Base-by-base conservation (phyloP, 495 filamentous ascomycete genomes). In the Hypoxylon subgilvum region DNA sequence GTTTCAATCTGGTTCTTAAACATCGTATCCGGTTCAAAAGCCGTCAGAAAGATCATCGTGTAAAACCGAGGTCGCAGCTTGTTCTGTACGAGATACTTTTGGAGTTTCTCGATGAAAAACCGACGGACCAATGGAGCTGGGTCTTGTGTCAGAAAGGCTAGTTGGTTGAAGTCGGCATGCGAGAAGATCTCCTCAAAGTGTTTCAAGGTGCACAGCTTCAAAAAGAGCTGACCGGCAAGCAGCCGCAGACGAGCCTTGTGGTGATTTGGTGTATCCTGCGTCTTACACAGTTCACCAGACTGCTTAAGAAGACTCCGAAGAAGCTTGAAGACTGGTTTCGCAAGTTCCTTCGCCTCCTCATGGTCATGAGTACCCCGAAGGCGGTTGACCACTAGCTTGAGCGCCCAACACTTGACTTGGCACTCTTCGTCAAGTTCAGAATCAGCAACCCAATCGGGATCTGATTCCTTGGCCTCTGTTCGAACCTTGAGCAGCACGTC, bases 361-460 rank as follows among this genome's bases (percentile, higher is more conserved):
- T 75, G 66, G 14, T 84, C 84, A 48, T 81, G 76, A 12, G 79
- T 75, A 14, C 88, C 86, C 18, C 90, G 85, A 1, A 97, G 78
- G 35, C 88, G 84, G 68, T 97, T 99, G 19, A 96, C 90, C 14
- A 97, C 82, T 25, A 90, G 86, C 65, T 87, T 91, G 27, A 97
- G 78, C n/a, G 93, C 90, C 80, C 92, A 91, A 44, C 85, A 81
- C 69, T 97, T 97, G 14, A 91, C 89, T 30, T 86, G 80, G 12
- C 86, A 85, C 60, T 97, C 91, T 13, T 92, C 86, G 36, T 96
- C 91, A 25, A 88, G 67, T 10, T 82, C 77, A 1, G 81, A 77
- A 46, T 92, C 86, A 39, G 76, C 61, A 68, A 87, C 85, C 95
- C 96, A 86, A 17, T 82, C 73, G 69, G 44, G 73, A 68, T 79